Evolutionary conservation across 2,329 filamentous ascomycete species (phyloP), one percentile per base, ranked within the genome.

Genomic region (Ramularia endophylla): DNA sequence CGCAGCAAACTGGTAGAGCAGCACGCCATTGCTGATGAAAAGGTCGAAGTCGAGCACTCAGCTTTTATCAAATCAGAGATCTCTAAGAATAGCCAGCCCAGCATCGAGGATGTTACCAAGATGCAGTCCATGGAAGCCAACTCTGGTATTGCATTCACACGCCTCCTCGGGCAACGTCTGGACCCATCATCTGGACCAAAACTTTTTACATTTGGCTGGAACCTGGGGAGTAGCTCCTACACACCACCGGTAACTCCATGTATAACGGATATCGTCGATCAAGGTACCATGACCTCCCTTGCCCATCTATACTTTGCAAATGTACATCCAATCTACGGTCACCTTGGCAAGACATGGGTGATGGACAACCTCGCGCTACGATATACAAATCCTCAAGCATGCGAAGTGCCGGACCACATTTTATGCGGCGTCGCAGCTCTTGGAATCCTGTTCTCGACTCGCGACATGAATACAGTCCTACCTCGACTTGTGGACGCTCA

Each of bases 201-300:
- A 34, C 61, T 77, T 40, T 71, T 75, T 48, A 66, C 74, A 0
- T 78, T 79, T 52, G 74, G 71, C 0, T 79, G 75, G 75, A 78
- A 79, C 51, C 57, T 69, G 11, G 66, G 59, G 32, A 50, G 56
- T 41, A 54, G 55, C 3, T 44, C 51, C 1, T 54, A 61, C 34
- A 36, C 38, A 7, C 46, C 51, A 16, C 38, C 42, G 5, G 13
- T 35, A 7, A 34, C 30, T 13, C 43, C 47, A 9, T 42, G 55
- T 2, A 65, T 78, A 2, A 69, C 65, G 1, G 66, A 69, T 2
- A 65, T 74, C 12, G 50, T 77, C 3, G 67, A 71, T 2, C 66
- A 67, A 22, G 58, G 65, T 6, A 66, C 74, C 28, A 74, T 78
- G 69, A 57, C 63, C 13, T 52, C 54, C 0, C 55, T 78, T 22